Conservation (phyloP, 768 basidiomycete species). For the Serendipita vermifera region DNA sequence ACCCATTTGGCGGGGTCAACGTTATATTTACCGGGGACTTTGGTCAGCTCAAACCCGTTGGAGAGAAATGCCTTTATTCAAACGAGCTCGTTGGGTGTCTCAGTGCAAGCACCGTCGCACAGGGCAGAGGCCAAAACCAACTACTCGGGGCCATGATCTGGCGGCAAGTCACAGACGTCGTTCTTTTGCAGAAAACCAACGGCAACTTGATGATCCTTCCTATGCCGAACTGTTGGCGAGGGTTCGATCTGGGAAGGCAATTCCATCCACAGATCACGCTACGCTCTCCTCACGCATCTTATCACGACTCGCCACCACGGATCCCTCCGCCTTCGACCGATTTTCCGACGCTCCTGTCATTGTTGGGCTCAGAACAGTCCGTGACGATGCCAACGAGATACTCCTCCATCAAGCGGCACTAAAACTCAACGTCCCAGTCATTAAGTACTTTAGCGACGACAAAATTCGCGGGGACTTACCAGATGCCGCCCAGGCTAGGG, state of each 20-base stretch:
- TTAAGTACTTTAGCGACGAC: neutral
- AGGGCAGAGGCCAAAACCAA: neutral
- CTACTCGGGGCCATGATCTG: neutral
- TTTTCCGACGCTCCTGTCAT: neutral
- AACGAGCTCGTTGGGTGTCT: too few relatives aligned
- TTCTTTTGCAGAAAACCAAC: neutral
- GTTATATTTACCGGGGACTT: too few relatives aligned
- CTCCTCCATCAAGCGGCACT: neutral
- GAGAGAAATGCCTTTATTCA: too few relatives aligned
- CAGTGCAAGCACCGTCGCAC: too few relatives aligned
- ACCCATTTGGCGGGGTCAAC: too few relatives aligned
- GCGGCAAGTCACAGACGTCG: neutral
- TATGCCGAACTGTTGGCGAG: neutral
- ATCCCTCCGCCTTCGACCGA: neutral
- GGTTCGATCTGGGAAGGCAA: neutral
- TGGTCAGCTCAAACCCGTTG: too few relatives aligned
- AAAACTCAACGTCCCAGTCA: neutral
- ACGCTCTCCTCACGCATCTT: neutral
- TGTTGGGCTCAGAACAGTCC: neutral
- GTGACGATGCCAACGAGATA: neutral
- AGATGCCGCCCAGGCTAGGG: too few relatives aligned
- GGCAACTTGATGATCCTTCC: neutral
- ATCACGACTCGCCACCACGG: neutral
- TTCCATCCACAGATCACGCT: neutral
- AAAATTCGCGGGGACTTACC: neutral